Evolutionary conservation across 331 rosid species (phyloP), one percentile per base, ranked within the genome.

Genomic region (Spiraea crenata): DNA sequence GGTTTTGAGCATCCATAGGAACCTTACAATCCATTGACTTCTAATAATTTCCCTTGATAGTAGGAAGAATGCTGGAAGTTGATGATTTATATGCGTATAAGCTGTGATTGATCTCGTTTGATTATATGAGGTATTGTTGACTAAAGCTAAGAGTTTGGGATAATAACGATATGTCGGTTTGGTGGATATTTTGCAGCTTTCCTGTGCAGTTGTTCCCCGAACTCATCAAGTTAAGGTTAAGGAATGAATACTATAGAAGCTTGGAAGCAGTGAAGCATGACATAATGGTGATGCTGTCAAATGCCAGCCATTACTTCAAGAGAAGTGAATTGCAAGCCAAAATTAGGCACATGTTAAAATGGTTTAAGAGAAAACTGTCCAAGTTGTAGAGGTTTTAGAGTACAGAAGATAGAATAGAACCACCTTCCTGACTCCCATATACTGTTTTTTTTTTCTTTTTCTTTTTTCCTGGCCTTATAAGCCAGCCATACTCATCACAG

Each of bases 201-300:
- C 84, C 93, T 1, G 90, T 71, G 72, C 90, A 82, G 7, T 76
- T 92, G 31, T 81, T 77, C 77, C 97, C 93, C 9, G 93, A 85
- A 76, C 75, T 89, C 71, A 87, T 92, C 76, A 81, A 69, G 51
- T 48, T 76, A 56, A 89, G 96, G 72, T 72, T 92, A 55, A 66
- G 46, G 76, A 87, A 87, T 58, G 72, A 89, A 66, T 92, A 92
- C 76, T 89, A 92, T 63, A 80, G 97, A 74, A 85, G 83, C 70
- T 73, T 84, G 82, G 90, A 92, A 73, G 86, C 86, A 67, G 90
- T 78, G 57, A 82, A 84, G 87, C 88, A 85, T 76, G 97, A 92
- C 71, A 84, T 91, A 48, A 71, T 4, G 69, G 88, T 85, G 70
- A 86, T 88, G 91, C 52, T 88, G 47, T 71, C 81, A 34, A 88